Evolutionary conservation across 768 basidiomycete species (phyloP), one percentile per base, ranked within the genome.

Genomic region (Asterophora parasitica): DNA sequence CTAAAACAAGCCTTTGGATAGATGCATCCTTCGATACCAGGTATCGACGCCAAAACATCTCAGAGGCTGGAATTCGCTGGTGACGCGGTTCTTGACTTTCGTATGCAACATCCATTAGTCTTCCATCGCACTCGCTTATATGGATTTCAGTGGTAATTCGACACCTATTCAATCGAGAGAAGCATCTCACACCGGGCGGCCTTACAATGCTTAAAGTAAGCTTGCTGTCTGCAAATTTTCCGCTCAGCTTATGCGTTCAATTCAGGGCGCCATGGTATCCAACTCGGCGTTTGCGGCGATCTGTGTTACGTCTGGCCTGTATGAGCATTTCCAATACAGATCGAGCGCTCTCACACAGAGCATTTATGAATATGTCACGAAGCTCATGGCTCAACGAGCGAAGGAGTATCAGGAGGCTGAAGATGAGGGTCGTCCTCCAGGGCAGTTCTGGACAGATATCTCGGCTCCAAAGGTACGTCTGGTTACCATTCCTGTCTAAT

Each of bases 41-140:
- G 75, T 3, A 72, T 69, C 48, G 78, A 82, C 47, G 68, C 73
- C 31, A 77, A 73, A 11, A 77, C 77, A 13, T 86, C 87, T 58
- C 86, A 90, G 57, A 73, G 86, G 48, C 73, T 92, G 30, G 89
- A 92, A 61, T 93, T 92, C 60, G 71, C 92, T 33, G 91, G 91
- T 10, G 91, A 93, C 65, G 88, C 87, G 1, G 78, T 93, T 42
- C 75, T 93, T 19, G 91, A 92, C 63, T 86, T 89, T 49, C 65
- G 90, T 92, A 58, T 46, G 87, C 69, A 10, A 17, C 23, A 34
- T 38, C 23, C 33, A 44, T 40, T 32, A 26, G 47, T 23, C 38
- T 40, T 44, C 23, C 27, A 34, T 43, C 38, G 51, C 37, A 43
- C 37, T 36, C 15, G 52, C 44, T 50, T 26, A 56, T 32, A 43